phyloP scores from a whole-genome alignment of 306 rosid genomes.

The Senna tora region DNA sequence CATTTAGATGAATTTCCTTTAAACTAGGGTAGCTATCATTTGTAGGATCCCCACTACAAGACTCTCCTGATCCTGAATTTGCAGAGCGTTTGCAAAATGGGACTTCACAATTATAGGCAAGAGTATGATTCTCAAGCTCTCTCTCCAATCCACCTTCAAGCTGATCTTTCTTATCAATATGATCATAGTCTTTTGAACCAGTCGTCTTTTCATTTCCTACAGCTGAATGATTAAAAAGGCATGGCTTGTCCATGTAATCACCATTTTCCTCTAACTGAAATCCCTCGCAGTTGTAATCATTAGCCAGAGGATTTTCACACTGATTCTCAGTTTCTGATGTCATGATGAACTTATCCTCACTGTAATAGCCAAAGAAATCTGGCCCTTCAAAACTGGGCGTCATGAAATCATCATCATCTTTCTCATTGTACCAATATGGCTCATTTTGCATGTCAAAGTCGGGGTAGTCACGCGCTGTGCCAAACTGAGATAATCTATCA shows the following conservation, averaged over 20 bases:
- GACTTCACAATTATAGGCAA: slow-evolving; percentile 40
- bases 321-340: slow-evolving; percentile 54
- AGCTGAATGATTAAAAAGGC: slow-evolving; percentile 52
- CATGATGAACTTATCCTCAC: slow-evolving; percentile 92
- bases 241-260: slow-evolving; percentile 56
- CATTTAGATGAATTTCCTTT: slow-evolving; percentile 54
- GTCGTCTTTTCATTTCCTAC: slow-evolving; percentile 35
- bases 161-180: slow-evolving; percentile 37
- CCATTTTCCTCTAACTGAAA: slow-evolving; percentile 39
- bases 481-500: slow-evolving; percentile 84
- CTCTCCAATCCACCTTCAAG: slow-evolving; percentile 44
- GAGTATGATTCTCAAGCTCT: slow-evolving; percentile 28
- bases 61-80: slow-evolving; percentile 49
- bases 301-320: slow-evolving; percentile 38
- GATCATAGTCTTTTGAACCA: slow-evolving; percentile 37
- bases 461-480: slow-evolving; percentile 88
- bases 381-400: slow-evolving; percentile 78
- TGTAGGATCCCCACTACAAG: slow-evolving; percentile 49
- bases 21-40: slow-evolving; percentile 46
- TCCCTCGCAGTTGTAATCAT: slow-evolving; percentile 37
- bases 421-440: slow-evolving; percentile 79
- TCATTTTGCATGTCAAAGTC: slow-evolving; percentile 89
- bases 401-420: slow-evolving; percentile 75
- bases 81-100: slow-evolving; percentile 49
- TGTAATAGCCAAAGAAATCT: slow-evolving; percentile 69